Evolutionary conservation across 225 moss, liverwort and hornwort species (phyloP).

Genomic region (Bryum argenteum): DNA sequence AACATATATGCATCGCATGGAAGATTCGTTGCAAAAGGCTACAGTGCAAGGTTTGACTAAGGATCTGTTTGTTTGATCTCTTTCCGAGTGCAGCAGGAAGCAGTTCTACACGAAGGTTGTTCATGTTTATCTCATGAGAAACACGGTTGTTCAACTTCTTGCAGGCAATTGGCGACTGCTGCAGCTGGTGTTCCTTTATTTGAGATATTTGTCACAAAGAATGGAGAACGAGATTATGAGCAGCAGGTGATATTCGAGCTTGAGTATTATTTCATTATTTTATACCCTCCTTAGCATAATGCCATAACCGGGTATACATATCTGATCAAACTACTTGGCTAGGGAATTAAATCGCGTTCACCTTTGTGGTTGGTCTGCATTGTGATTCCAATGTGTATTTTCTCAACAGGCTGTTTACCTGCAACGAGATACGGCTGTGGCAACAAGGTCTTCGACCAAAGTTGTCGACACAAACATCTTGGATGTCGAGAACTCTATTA

Average conservation of each 20-base stretch:
- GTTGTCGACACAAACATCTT: conserved; percentile 58
- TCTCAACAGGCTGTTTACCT: conserved; percentile 85
- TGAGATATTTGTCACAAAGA: conserved; percentile 84
- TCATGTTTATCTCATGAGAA: conserved; percentile 8
- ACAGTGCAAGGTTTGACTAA: conserved; percentile 78
- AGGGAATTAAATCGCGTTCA: neutral
- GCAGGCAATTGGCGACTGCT: conserved; percentile 90
- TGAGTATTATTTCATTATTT: neutral
- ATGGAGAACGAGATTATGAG: conserved; percentile 58
- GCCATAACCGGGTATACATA: neutral
- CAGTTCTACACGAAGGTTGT: neutral
- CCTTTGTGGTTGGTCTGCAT: neutral
- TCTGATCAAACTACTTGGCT: neutral
- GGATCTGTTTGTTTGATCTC: neutral
- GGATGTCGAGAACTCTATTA: conserved; percentile 56
- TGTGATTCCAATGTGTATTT: conserved; percentile 7
- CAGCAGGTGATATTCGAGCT: conserved; percentile 63
- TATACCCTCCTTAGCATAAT: neutral
- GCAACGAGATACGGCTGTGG: conserved; percentile 82
- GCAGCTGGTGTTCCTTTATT: conserved; percentile 86
- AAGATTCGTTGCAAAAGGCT: conserved; percentile 88
- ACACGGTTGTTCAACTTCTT: conserved; percentile 23
- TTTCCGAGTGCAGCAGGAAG: neutral
- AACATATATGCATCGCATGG: conserved; percentile 84
- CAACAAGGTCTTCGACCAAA: conserved; percentile 67